A percentile compares a stretch with the other conserved stretches of the same genome.
These are phyloP conservation scores for Suillus subluteus DNA, from an alignment of 768 basidiomycete species.

Conservation along the genomic window DNA sequence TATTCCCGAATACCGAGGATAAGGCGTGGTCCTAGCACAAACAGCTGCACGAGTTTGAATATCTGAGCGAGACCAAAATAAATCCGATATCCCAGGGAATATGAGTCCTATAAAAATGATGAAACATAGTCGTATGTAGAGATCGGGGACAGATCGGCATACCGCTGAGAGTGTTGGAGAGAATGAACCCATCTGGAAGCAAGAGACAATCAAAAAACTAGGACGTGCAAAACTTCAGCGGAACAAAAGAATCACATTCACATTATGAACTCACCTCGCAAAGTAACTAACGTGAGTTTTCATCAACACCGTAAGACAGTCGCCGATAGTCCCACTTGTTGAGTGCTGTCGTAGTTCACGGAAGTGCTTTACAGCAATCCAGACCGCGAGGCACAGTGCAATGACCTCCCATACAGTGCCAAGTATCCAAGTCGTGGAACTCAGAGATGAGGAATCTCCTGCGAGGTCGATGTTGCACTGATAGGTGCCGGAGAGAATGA, in stretches of 20 bases:
- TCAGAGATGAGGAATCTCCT: neutral
- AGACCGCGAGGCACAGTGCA: neutral
- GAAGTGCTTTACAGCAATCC: neutral
- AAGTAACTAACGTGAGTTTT: neutral
- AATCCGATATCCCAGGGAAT: neutral
- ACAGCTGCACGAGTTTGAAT: neutral
- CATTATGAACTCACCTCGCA: neutral
- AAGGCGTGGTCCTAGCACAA: neutral
- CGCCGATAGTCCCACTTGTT: neutral
- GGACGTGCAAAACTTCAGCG: neutral
- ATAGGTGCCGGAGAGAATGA: neutral
- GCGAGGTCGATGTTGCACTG: neutral
- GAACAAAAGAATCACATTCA: neutral
- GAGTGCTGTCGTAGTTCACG: neutral
- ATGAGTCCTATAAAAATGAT: neutral
- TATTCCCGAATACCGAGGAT: neutral
- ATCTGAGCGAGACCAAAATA: neutral
- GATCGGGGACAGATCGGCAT: neutral
- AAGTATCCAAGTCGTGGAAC: neutral
- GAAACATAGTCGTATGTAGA: neutral
- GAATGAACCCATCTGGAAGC: neutral
- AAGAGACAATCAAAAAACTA: neutral
- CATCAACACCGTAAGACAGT: neutral
- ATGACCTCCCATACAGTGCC: neutral
- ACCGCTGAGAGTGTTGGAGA: neutral